These are phyloP conservation scores for Cladorrhinum sp. DNA, from an alignment of 2,329 filamentous ascomycete species.

Conservation along the genomic window DNA sequence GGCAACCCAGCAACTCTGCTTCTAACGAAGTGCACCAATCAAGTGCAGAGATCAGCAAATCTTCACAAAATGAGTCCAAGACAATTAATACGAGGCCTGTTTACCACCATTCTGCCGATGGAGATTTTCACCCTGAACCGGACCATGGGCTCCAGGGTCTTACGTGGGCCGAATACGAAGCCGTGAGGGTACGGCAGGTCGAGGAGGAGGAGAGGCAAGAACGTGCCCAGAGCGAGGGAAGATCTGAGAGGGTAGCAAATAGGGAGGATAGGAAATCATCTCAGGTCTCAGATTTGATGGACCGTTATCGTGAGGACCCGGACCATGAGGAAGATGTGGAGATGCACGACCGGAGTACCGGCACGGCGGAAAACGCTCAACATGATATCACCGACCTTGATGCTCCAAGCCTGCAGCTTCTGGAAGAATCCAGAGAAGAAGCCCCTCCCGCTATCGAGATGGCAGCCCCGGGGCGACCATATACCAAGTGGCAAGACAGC, in stretches of 20 bases:
- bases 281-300: background rate
- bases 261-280: background rate
- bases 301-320: background rate
- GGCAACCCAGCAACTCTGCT: too few species aligned
- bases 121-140: background rate
- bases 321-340: background rate
- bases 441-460: background rate
- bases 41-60: too few species aligned
- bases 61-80: background rate
- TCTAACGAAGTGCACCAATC: too few species aligned
- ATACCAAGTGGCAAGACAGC: slow-evolving; percentile 10
- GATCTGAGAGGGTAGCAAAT: slow-evolving; percentile 1
- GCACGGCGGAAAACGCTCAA: background rate
- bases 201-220: background rate
- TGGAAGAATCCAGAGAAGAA: background rate
- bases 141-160: background rate
- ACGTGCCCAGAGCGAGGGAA: background rate
- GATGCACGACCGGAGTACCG: background rate
- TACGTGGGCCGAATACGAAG: background rate
- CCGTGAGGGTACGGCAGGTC: background rate
- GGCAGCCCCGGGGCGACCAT: slow-evolving; percentile 11
- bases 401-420: background rate
- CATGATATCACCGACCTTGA: background rate
- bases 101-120: background rate
- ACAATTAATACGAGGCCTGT: background rate